Evolutionary conservation across 1,139 yeast genomes (phyloP), one percentile per base, ranked within the genome.

Genomic region (Yueomyces sp.): DNA sequence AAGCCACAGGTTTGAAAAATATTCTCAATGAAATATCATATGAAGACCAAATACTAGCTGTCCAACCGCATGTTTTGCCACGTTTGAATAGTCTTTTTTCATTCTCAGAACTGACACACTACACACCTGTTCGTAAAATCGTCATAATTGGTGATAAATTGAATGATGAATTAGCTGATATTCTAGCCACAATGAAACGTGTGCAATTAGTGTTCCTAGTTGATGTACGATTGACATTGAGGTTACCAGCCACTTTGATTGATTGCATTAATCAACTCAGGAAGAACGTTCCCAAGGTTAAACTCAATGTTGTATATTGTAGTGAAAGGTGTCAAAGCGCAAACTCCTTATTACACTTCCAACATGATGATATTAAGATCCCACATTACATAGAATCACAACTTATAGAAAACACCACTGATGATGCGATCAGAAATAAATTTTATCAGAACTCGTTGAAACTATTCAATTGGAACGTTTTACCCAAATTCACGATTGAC

Each of bases 61-160:
- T 57, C 27, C 56, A 56, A 41, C 48, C 50, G 3, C 44, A 42
- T 5, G 32, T 56, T 6, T 39, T 58, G 27, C 46, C 54, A 3
- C 39, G 44, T 11, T 29, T 59, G 33, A 56, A 56, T 41, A 40
- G 39, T 4, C 37, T 59, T 8, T 39, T 57, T 29, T 47, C 57
- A 4, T 57, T 57, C 37, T 48, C 55, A 19, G 51, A 54, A 37
- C 43, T 59, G 42, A 56, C 53, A 8, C 46, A 50, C 12, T 39
- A 45, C 3, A 57, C 60, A 2, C 50, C 51, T 2, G 57, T 57
- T n/a, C 44, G 48, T 25, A 52, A 56, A 40, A 51, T 58, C 11
- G 44, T 54, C 3, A 42, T 48, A 4, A 41, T 54, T 5, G 53
- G 51, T 43, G 50, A 52, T 6, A 50, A 55, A 36, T 41, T 50